Percentiles rank a stretch among this genome's conserved stretches.
Conservation (phyloP, 2,329 filamentous ascomycete species). For the Geoglossum cookeanum region DNA sequence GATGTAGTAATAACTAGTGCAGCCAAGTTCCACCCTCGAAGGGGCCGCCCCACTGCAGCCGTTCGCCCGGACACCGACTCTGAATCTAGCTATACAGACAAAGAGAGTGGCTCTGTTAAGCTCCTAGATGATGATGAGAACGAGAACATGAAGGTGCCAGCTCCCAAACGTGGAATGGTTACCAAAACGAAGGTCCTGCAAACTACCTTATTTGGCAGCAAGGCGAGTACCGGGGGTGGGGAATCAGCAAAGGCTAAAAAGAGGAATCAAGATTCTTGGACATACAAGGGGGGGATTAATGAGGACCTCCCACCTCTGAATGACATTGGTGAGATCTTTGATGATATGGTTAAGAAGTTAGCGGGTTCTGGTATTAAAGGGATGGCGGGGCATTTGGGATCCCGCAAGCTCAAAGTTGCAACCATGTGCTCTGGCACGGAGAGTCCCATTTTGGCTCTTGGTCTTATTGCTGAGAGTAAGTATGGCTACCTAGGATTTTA, state of each 20-base stretch:
- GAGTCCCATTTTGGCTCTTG: conserved; percentile 46
- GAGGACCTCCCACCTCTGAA: conserved; percentile 25
- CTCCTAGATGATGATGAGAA: neutral
- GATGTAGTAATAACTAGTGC: neutral
- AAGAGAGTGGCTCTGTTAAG: neutral
- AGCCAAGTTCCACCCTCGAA: neutral
- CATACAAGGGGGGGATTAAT: neutral
- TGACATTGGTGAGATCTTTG: conserved; percentile 30
- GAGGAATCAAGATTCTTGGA: conserved; percentile 1
- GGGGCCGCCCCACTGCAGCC: neutral
- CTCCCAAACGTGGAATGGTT: neutral
- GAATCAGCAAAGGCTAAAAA: neutral
- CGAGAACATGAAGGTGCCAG: neutral
- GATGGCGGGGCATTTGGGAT: conserved; percentile 18
- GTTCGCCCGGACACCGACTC: neutral
- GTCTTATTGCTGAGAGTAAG: conserved; percentile 32
- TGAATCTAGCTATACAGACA: neutral
- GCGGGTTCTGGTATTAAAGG: conserved; percentile 17
- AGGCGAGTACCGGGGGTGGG: neutral
- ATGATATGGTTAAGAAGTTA: conserved; percentile 25
- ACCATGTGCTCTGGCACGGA: conserved; percentile 71
- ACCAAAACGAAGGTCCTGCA: neutral
- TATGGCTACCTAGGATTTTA: conserved; percentile 1
- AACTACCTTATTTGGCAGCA: neutral
- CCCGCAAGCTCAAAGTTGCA: conserved; percentile 32